Percentiles rank a stretch among this genome's conserved stretches.
Conservation (phyloP, 371 early-diverging fungal species). For the Lichtheimia corymbifera region DNA sequence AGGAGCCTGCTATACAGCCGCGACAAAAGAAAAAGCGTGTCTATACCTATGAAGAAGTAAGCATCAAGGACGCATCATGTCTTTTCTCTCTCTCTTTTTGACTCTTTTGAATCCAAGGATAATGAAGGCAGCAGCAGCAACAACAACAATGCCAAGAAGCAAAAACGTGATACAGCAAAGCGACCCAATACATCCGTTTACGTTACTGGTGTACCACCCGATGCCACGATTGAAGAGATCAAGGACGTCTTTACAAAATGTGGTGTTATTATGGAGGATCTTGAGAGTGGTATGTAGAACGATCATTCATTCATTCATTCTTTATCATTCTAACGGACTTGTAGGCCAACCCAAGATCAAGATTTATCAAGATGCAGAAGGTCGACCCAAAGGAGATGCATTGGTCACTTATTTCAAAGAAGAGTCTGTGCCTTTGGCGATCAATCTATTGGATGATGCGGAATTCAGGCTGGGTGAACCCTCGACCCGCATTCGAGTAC, state of each 20-base stretch:
- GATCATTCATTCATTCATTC: neutral
- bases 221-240: slow-evolving; percentile 80
- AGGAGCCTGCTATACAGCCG: slow-evolving; percentile 25
- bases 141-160: slow-evolving; percentile 40
- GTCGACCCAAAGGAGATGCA: slow-evolving; percentile 85
- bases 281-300: slow-evolving; percentile 51
- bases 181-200: slow-evolving; percentile 79
- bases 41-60: slow-evolving; percentile 40
- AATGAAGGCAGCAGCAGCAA: slow-evolving; percentile 20
- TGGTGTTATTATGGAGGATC: slow-evolving; percentile 90
- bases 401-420: slow-evolving; percentile 87
- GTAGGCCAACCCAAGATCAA: slow-evolving; percentile 87
- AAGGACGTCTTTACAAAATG: slow-evolving; percentile 79
- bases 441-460: slow-evolving; percentile 84
- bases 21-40: slow-evolving; percentile 40
- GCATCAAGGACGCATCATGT: neutral
- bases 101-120: neutral
- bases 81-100: neutral
- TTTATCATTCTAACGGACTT: neutral
- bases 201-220: slow-evolving; percentile 84
- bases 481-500: slow-evolving; percentile 67
- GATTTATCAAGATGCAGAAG: slow-evolving; percentile 75
- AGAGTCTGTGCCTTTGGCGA: slow-evolving; percentile 85
- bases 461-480: slow-evolving; percentile 70
- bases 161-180: slow-evolving; percentile 53